Base-by-base conservation (phyloP, 495 filamentous ascomycete species). In the Neurospora sp. region DNA sequence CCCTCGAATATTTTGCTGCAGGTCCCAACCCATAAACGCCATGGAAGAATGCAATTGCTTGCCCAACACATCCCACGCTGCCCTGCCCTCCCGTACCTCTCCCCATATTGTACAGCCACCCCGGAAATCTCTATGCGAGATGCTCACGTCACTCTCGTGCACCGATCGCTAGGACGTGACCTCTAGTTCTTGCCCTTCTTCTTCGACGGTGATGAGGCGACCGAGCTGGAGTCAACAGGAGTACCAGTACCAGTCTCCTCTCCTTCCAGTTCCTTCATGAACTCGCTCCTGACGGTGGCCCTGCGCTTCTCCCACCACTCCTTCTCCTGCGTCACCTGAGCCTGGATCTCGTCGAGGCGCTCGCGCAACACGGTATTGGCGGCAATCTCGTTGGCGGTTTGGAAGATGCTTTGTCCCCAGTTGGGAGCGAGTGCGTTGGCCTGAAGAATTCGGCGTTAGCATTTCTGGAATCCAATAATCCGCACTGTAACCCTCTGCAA, bases 381-480 rank as follows among this genome's bases (percentile, higher is more conserved):
- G 27, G 89, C 87, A 42, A 98, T 88, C 82, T 98, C 94, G 79
- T 89, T 86, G 48, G 96, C 96, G 31, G 91, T 92, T 82, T 99
- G 96, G 87, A 99, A 99, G 79, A 99, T 98, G 35, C 86, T 89
- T 77, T 94, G 91, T 76, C 96, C 96, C 96, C 96, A 99, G 76
- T 90, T 89, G 12, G 92, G 89, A 6, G 86, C 83, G 74, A 97
- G 92, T 31, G 92, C 94, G 79, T 98, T 99, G 71, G 96, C 96
- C 93, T 86, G 66, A 39, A 44, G 16, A 11, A 14, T 16, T 12
- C 0, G 46, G 6, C 10, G 46, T 77, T 59, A 76, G 75, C 70
- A 39, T 62, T 73, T 39, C 18, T 39, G 38, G 38, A 23, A 59
- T 66, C 27, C 75, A 71, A 75, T 31, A 37, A 71, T 72, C 1